These are phyloP conservation scores for Ramicandelaber brevisporus DNA, from an alignment of 192 early-diverging fungal genomes.

Conservation along the genomic window DNA sequence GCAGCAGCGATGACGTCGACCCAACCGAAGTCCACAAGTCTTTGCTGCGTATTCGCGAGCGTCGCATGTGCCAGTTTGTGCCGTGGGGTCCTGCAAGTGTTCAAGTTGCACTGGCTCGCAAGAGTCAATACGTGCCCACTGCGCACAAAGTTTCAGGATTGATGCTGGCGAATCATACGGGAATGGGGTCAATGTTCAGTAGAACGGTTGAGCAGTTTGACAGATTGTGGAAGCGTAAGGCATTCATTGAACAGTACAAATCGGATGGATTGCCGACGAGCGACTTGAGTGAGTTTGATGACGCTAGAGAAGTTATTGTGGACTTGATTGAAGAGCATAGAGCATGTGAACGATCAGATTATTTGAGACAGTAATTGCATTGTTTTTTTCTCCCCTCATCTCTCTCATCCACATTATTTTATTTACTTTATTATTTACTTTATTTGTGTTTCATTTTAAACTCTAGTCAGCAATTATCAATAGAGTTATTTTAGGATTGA, in stretches of 20 bases:
- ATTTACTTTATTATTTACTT: no score
- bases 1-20: no score
- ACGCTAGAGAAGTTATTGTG: conserved; percentile 63
- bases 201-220: conserved; percentile 85
- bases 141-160: conserved; percentile 85
- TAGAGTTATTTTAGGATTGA: no score
- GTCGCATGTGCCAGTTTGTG: conserved; percentile 84
- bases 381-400: no score
- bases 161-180: conserved; percentile 97
- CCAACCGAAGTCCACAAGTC: conserved; percentile 99
- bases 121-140: conserved; percentile 79
- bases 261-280: conserved; percentile 58
- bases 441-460: no score
- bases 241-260: conserved; percentile 85
- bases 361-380: conserved; percentile 22
- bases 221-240: conserved; percentile 76
- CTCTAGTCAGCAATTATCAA: no score
- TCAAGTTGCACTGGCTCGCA: conserved; percentile 85
- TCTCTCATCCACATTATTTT: no score
- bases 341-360: conserved; percentile 77
- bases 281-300: conserved; percentile 77
- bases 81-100: conserved; percentile 99
- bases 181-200: conserved; percentile 76
- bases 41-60: conserved; percentile 78
- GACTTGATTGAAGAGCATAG: conserved; percentile 87